Base-by-base conservation (phyloP, 2,329 filamentous ascomycete species). In the Trichoderma sp. region DNA sequence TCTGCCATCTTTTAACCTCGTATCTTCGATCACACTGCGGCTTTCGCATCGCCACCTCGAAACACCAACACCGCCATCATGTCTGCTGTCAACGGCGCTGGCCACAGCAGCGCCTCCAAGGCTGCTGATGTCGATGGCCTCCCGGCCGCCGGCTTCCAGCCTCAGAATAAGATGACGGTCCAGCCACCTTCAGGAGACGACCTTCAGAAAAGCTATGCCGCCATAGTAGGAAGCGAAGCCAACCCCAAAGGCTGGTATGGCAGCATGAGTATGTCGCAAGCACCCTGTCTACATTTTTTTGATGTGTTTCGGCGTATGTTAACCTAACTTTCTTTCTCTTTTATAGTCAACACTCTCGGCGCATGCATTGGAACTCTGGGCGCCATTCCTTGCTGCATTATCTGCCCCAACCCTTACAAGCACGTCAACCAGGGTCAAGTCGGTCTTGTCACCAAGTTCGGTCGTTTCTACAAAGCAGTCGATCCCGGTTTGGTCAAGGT, bases 401-500 rank as follows among this genome's bases (percentile, higher is more conserved):
- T 90, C 81, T 97, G 92, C 83, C 96, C 96, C 60, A 99, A 99
- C 82, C 96, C 95, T 3, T 98, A 94, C 87, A 97, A 96, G 84
- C 90, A 89, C 59, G 95, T 99, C 70, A 84, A 87, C 68, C 96
- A 98, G 83, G 96, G 96, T 75, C 94, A 97, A 74, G 96, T 99
- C 59, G 96, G 96, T 70, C 87, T 99, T 55, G 91, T 99, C 78
- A 97, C 94, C 77, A 96, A 95, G 81, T 99, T 99, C 74, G 96
- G 96, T 76, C 86, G 90, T 72, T 98, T 99, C 83, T 93, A 97
- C 81, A 92, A 94, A 80, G 94, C 96, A 13, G 95, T 98, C 73
- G 96, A 99, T 79, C 96, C 96, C 2, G 96, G 96, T 79, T 90
- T 99, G 37, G 93, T 98, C 81, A 97, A 97, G 85, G 90, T 99